A percentile compares a stretch with the other conserved stretches of the same genome.
Conservation (phyloP, 768 basidiomycete species). For the Pleurotus cornucopiae region DNA sequence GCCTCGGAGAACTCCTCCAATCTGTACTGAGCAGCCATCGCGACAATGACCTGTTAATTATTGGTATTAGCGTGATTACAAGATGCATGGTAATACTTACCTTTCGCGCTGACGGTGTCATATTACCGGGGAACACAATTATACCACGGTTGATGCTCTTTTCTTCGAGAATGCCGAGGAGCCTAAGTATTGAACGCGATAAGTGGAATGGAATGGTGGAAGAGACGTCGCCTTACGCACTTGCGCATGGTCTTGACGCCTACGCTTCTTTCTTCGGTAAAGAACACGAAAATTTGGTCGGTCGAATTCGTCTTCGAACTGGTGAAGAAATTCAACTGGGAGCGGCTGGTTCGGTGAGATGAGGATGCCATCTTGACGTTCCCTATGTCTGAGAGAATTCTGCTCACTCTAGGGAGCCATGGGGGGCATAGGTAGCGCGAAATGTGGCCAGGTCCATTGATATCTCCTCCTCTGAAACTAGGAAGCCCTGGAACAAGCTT, state of each 20-base stretch:
- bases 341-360: conserved; percentile 54
- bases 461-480: conserved; percentile 92
- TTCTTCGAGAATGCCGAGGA: conserved; percentile 87
- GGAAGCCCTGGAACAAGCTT: conserved; percentile 66
- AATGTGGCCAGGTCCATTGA: conserved; percentile 83
- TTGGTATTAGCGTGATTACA: not conserved
- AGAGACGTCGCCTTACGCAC: conserved; percentile 41
- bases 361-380: conserved; percentile 3
- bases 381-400: conserved; percentile 1
- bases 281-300: conserved; percentile 91
- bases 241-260: conserved; percentile 98
- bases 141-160: conserved; percentile 88
- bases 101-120: conserved; percentile 97
- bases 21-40: conserved; percentile 81
- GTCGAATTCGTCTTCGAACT: conserved; percentile 58
- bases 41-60: conserved; percentile 73
- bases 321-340: conserved; percentile 87
- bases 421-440: conserved; percentile 65
- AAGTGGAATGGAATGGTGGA: conserved; percentile 6
- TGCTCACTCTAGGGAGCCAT: conserved; percentile 82
- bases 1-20: conserved; percentile 97
- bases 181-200: conserved; percentile 37
- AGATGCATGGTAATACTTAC: conserved; percentile 35
- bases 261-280: conserved; percentile 93
- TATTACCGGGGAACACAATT: conserved; percentile 92